Percentiles rank a stretch among this genome's conserved stretches.
phyloP scores from a whole-genome alignment of 768 basidiomycete genomes.

The Tephrocybe sp. region DNA sequence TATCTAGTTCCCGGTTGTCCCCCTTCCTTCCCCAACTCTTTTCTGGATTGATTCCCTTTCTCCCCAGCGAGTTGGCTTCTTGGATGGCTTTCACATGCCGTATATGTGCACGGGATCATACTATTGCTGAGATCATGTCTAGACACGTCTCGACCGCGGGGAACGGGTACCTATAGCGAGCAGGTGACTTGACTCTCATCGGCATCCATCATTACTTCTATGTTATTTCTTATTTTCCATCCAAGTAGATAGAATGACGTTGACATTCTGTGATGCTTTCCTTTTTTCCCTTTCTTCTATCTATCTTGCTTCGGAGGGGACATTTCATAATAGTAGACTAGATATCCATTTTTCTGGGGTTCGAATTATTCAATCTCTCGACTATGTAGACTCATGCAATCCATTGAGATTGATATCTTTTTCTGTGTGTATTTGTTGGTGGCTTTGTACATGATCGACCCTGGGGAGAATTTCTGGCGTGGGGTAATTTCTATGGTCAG shows the following conservation, averaged over 20 bases:
- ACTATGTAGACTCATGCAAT: neutral
- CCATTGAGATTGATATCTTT: too few relatives aligned
- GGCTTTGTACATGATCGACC: too few relatives aligned
- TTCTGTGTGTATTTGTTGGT: too few relatives aligned
- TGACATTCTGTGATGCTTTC: neutral
- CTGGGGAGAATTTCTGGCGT: neutral
- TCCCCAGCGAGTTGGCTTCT: neutral
- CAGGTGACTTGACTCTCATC: neutral
- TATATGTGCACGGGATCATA: constrained; percentile 1
- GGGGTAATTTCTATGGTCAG: neutral
- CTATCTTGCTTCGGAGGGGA: constrained; percentile 8
- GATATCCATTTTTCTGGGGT: constrained; percentile 1
- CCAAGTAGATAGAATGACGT: neutral
- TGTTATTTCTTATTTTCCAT: too few relatives aligned
- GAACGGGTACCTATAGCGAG: neutral
- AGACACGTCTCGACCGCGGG: neutral
- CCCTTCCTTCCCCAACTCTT: too few relatives aligned
- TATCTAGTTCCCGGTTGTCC: too few relatives aligned
- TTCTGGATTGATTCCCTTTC: neutral
- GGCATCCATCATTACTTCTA: too few relatives aligned
- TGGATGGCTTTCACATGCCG: neutral
- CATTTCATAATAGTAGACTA: neutral
- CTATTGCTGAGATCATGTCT: neutral
- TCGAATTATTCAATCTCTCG: neutral
- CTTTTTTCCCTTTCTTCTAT: neutral